phyloP scores from a whole-genome alignment of 2,329 filamentous ascomycete species.

The Rasamsonia emersonii region DNA sequence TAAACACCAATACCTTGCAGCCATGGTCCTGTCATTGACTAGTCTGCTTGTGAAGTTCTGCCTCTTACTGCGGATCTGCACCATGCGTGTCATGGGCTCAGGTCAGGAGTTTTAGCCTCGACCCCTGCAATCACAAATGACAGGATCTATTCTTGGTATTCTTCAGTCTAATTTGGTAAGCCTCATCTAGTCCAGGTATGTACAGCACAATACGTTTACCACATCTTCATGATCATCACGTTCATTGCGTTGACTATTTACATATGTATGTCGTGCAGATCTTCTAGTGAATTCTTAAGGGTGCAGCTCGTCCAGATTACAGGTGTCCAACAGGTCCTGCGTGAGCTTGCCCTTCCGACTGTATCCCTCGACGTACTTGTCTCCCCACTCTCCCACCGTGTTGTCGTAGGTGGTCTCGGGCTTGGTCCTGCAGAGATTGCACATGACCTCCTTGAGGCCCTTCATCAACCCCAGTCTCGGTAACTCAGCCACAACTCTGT shows the following conservation, averaged over 20 bases:
- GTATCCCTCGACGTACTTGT: conserved; percentile 28
- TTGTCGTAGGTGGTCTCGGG: conserved; percentile 32
- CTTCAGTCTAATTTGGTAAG: conserved; percentile 1
- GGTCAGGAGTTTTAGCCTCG: background rate
- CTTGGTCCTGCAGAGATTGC: conserved; percentile 34
- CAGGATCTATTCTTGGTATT: too few species aligned
- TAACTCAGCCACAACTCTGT: conserved; percentile 23
- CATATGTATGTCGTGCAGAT: too few species aligned
- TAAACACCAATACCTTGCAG: background rate
- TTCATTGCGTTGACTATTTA: too few species aligned
- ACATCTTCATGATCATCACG: too few species aligned
- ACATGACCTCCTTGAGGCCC: conserved; percentile 29
- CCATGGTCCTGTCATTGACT: background rate
- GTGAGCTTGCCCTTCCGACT: conserved; percentile 23
- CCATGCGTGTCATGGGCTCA: background rate
- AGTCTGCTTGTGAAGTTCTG: background rate
- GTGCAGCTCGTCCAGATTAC: conserved; percentile 15
- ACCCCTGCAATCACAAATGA: background rate
- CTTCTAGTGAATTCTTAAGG: too few species aligned
- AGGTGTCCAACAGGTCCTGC: conserved; percentile 16
- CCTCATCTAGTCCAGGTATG: background rate
- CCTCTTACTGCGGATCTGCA: background rate
- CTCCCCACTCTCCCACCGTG: conserved; percentile 25
- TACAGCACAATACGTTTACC: too few species aligned
- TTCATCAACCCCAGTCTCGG: conserved; percentile 27